Percentiles rank a stretch among this genome's conserved stretches.
Conservation (phyloP, 2,329 filamentous ascomycete species). For the Colletotrichum scovillei region DNA sequence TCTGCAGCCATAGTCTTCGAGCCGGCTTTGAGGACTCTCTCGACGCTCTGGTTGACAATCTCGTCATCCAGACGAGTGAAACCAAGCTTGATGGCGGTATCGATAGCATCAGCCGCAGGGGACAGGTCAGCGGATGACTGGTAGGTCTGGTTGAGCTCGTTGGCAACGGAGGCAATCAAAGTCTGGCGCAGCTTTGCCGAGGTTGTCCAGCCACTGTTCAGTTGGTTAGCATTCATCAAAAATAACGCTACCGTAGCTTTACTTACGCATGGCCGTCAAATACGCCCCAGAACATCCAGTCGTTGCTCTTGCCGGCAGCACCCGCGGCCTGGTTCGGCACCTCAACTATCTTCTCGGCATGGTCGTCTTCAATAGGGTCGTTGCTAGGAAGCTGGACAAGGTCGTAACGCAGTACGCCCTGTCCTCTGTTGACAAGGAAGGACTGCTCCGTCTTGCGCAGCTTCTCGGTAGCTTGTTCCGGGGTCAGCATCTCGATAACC, state of each 20-base stretch:
- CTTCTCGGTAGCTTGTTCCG: constrained; percentile 92
- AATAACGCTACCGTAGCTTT: neutral
- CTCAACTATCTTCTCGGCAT: constrained; percentile 97
- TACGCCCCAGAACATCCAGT: constrained; percentile 99
- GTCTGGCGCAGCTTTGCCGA: constrained; percentile 95
- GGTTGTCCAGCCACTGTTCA: constrained; percentile 89
- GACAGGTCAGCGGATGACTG: constrained; percentile 73
- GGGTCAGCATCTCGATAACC: constrained; percentile 95
- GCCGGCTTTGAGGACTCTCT: constrained; percentile 89
- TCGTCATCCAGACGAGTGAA: constrained; percentile 92
- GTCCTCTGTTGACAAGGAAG: constrained; percentile 87
- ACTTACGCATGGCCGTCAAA: constrained; percentile 94
- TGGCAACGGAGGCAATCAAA: constrained; percentile 90
- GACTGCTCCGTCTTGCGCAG: constrained; percentile 91
- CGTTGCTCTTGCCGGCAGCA: constrained; percentile 67
- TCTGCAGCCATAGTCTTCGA: constrained; percentile 93
- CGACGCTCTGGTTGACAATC: constrained; percentile 92
- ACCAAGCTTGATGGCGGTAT: constrained; percentile 90
- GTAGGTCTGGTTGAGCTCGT: constrained; percentile 93
- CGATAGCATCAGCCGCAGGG: constrained; percentile 84
- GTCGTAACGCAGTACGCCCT: constrained; percentile 94
- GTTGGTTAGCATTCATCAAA: constrained; percentile 8
- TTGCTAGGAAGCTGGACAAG: constrained; percentile 95
- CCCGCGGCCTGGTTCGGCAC: constrained; percentile 70
- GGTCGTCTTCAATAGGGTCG: constrained; percentile 97